Base-by-base conservation (phyloP, 2,329 filamentous ascomycete species). In the Xylariaceae sp. region DNA sequence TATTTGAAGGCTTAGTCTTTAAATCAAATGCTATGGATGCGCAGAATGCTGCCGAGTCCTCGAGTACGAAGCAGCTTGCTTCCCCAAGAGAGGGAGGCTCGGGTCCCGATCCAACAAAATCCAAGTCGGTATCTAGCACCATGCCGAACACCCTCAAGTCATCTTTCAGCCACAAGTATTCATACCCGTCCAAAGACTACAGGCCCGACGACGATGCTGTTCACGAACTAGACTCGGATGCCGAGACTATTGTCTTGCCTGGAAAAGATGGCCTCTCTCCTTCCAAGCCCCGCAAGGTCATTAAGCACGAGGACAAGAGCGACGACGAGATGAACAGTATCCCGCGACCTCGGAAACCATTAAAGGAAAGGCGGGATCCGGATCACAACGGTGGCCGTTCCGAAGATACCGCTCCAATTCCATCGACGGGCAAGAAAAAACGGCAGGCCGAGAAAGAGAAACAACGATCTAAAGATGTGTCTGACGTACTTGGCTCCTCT, bases 181-280 rank as follows among this genome's bases (percentile, higher is more conserved):
- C 72, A 10, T 64, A 66, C 9, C 55, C 65, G 7, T 60, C 60
- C 57, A 75, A 71, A 60, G 75, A 76, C 35, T 55, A 66, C 47
- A 71, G 66, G 53, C 47, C 73, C 55, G 77, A 81, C 58, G 77
- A 79, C 50, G 75, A 78, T 62, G 72, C 67, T 57, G 72, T 71
- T 18, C 75, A 76, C 59, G 85, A 86, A 60, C 84, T 80, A 68
- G 85, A 87, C 67, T 89, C 87, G 1, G 87, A 89, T 69, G 86
- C 87, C 53, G 87, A 89, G 74, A 89, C 87, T 11, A 87, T 89
- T 62, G 86, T 89, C 42, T 73, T 88, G 39, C 80, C 84, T 9
- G 84, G 83, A 34, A 88, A 87, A 69, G 82, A 87, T 70, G 83
- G 83, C 45, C 77, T 84, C 67, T 87, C 84, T 23, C 84, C 84